Base-by-base conservation (phyloP, 164 flowering plant species). In the Annona squamosa region DNA sequence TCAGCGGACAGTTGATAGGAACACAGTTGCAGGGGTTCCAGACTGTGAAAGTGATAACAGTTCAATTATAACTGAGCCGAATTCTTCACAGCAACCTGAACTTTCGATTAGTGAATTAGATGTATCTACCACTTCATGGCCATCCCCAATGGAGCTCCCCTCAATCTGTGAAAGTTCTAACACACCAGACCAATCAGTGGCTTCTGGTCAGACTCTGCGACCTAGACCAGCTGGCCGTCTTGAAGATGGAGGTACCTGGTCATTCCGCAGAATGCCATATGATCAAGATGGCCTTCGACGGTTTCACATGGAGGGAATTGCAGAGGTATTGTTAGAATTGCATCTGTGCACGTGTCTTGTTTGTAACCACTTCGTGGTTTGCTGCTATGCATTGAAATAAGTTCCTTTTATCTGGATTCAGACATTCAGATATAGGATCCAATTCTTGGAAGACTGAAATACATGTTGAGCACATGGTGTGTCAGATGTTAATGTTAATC, bases 301-400 rank as follows among this genome's bases (percentile, higher is more conserved):
- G 26, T 84, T 84, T 77, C 86, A 87, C 80, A 80, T 88, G 78
- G 88, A 86, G 79, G 97, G 94, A 45, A 82, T 87, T 78, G 93
- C 97, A 10, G 96, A 90, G 94, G 97, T 92, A 85, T 62, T 47
- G 5, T 43, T 66, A 26, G 37, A 26, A 26, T 26, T 26, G 37
- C 0, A 26, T 26, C 37, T 26, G 37, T 26, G 37, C 37, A 26
- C 1, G 37, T 26, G 37, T 26, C 37, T 26, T 26, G 37, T 26
- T 26, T 26, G 37, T 1, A 26, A 26, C 37, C 37, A 26, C 37
- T 26, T 26, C 37, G 1, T 26, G 37, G 0, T 26, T 26, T 26
- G 37, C 37, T 26, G 37, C 37, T 26, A 26, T 26, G 37, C 37
- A 26, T 26, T 26, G 37, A 26, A 26, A 26, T 26, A 26, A 26